phyloP scores from a whole-genome alignment of 1,284 basidiomycete species.

The Puccinia novopanici region DNA sequence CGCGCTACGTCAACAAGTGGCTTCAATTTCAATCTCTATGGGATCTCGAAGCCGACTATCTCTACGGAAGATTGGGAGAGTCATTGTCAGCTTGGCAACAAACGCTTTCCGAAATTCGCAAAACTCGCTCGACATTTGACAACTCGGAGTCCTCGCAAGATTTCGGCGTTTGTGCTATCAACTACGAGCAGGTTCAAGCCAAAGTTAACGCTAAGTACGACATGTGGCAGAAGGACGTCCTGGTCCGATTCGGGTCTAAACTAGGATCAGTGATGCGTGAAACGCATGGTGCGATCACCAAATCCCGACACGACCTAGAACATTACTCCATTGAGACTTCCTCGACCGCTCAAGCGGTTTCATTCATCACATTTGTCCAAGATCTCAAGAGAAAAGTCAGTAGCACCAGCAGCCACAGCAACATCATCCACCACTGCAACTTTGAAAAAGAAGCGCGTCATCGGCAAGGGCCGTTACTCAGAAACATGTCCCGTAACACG shows the following conservation, averaged over 20 bases:
- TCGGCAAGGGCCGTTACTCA: slow-evolving; percentile 90
- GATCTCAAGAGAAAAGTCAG: slow-evolving; percentile 97
- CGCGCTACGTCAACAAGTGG: slow-evolving; percentile 93
- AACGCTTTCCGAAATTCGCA: slow-evolving; percentile 91
- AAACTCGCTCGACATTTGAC: slow-evolving; percentile 91
- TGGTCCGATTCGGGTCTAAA: slow-evolving; percentile 86
- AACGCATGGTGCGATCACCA: slow-evolving; percentile 85
- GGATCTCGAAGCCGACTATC: slow-evolving; percentile 95
- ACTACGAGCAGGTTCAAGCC: slow-evolving; percentile 96
- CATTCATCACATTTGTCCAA: slow-evolving; percentile 98
- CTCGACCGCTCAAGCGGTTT: slow-evolving; percentile 90
- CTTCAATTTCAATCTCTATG: slow-evolving; percentile 97
- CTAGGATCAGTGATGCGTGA: slow-evolving; percentile 93
- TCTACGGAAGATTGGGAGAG: slow-evolving; percentile 79
- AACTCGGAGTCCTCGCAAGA: slow-evolving; percentile 92
- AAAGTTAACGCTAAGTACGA: slow-evolving; percentile 98
- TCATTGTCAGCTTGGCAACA: slow-evolving; percentile 77
- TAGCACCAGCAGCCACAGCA: too few species aligned
- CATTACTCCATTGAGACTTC: slow-evolving; percentile 66
- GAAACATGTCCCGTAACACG: slow-evolving; percentile 94
- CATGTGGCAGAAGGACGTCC: slow-evolving; percentile 91
- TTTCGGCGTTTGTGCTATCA: slow-evolving; percentile 85
- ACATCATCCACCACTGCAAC: too few species aligned
- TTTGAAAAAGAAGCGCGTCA: too few species aligned
- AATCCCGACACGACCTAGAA: slow-evolving; percentile 91